Conservation (phyloP, 441 rosid genomes). For the Adansonia gregorii region DNA sequence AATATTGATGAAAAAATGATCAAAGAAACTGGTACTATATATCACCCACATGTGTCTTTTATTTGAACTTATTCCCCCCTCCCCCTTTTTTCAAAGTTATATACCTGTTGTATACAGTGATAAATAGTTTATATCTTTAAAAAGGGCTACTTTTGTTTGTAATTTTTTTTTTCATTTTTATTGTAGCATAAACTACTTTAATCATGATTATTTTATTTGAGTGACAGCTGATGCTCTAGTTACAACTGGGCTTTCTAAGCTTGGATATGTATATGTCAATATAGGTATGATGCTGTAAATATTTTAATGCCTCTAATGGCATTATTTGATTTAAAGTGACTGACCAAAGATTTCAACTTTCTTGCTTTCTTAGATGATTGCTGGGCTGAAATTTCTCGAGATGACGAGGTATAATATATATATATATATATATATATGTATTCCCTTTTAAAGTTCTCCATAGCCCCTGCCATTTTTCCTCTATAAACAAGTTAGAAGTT, state of each 20-base stretch:
- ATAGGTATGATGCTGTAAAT: constrained; percentile 53
- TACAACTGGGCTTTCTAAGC: constrained; percentile 74
- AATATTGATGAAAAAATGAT: constrained; percentile 62
- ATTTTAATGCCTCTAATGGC: neutral
- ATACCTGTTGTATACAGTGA: neutral
- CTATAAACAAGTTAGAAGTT: neutral
- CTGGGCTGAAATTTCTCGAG: constrained; percentile 90
- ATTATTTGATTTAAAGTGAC: neutral
- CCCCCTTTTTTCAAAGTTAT: neutral
- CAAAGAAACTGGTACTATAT: constrained; percentile 64
- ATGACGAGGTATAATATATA: constrained; percentile 48
- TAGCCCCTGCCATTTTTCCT: neutral
- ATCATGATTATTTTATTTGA: neutral
- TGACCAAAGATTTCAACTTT: constrained; percentile 18
- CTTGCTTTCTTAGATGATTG: constrained; percentile 70
- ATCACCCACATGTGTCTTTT: neutral
- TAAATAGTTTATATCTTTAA: neutral
- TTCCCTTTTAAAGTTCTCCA: neutral
- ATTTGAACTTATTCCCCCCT: neutral
- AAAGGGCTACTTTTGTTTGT: no score
- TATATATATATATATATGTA: neutral
- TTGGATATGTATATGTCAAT: constrained; percentile 80
- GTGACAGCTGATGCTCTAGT: constrained; percentile 80
- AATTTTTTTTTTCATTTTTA: no score
- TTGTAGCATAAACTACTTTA: neutral